Conservation (phyloP, 495 filamentous ascomycete species). For the Penicillium bialowiezense region DNA sequence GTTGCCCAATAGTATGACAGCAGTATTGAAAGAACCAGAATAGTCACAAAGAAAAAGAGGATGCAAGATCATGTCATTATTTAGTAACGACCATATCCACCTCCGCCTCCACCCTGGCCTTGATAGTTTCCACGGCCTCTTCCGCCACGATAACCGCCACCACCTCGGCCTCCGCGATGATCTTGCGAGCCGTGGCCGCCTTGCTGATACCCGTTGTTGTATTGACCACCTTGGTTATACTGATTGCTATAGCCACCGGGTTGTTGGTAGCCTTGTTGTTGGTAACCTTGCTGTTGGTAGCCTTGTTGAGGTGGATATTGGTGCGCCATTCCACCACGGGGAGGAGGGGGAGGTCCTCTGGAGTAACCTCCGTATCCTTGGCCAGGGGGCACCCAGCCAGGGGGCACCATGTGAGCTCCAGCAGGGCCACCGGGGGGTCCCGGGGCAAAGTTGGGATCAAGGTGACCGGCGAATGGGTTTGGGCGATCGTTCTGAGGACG, state of each 20-base stretch:
- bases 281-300: slow-evolving; percentile 22
- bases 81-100: slow-evolving; percentile 43
- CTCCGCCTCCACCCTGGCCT: slow-evolving; percentile 24
- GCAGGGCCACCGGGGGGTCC: slow-evolving; percentile 24
- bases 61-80: slow-evolving; percentile 2
- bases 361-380: slow-evolving; percentile 33
- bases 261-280: slow-evolving; percentile 27
- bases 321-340: slow-evolving; percentile 34
- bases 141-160: slow-evolving; percentile 27
- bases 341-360: slow-evolving; percentile 41
- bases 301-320: slow-evolving; percentile 26
- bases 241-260: slow-evolving; percentile 24
- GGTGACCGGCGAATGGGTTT: slow-evolving; percentile 54
- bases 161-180: slow-evolving; percentile 25
- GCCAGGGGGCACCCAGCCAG: slow-evolving; percentile 39
- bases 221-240: slow-evolving; percentile 26
- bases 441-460: slow-evolving; percentile 49
- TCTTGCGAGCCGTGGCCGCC: slow-evolving; percentile 26
- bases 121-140: slow-evolving; percentile 23
- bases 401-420: slow-evolving; percentile 29
- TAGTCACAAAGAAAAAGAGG: slow-evolving; percentile 8
- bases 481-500: slow-evolving; percentile 41
- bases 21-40: slow-evolving; percentile 9
- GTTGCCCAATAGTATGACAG: slow-evolving; percentile 5
- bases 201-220: slow-evolving; percentile 18